Percentiles rank a stretch among this genome's conserved stretches.
phyloP scores from a whole-genome alignment of 2,329 filamentous ascomycete species.

The Fonsecaea erecta region DNA sequence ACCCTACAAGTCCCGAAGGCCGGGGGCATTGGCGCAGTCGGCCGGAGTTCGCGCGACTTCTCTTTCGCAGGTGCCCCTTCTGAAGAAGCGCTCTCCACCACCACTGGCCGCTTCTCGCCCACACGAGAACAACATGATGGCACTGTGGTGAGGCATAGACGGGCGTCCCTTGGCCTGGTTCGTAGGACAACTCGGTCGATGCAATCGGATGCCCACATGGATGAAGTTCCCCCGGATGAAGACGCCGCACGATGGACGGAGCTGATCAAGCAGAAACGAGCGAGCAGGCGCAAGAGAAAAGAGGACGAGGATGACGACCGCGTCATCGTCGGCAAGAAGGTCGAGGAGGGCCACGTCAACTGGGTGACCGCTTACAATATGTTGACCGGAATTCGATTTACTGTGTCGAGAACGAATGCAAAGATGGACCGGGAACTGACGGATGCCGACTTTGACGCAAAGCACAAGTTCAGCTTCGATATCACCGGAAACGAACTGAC shows the following conservation, averaged over 20 bases:
- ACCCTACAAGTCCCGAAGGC: constrained; percentile 83
- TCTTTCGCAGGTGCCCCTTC: constrained; percentile 46
- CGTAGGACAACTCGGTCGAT: constrained; percentile 82
- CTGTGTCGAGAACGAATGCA: constrained; percentile 92
- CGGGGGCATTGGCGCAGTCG: constrained; percentile 57
- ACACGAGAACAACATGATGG: constrained; percentile 48
- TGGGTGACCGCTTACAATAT: constrained; percentile 99
- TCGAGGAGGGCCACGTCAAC: constrained; percentile 95
- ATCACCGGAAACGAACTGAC: constrained; percentile 97
- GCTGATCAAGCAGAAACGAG: constrained; percentile 86
- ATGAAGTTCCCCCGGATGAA: constrained; percentile 84
- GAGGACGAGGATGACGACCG: constrained; percentile 89
- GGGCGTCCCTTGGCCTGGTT: constrained; percentile 81
- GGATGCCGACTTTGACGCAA: constrained; percentile 87
- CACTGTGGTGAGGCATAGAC: constrained; percentile 60
- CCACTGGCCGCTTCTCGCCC: constrained; percentile 77
- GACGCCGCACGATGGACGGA: constrained; percentile 92
- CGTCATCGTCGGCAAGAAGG: constrained; percentile 94
- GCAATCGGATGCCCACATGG: constrained; percentile 79
- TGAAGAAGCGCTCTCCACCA: constrained; percentile 69
- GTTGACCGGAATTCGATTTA: constrained; percentile 97
- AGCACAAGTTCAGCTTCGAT: constrained; percentile 98
- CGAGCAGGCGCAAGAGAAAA: constrained; percentile 79
- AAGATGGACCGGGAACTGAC: constrained; percentile 91
- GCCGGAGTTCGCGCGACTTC: constrained; percentile 69